Conservation (phyloP, 202 grass and related monocot species). For the Tripidium arundinaceum region DNA sequence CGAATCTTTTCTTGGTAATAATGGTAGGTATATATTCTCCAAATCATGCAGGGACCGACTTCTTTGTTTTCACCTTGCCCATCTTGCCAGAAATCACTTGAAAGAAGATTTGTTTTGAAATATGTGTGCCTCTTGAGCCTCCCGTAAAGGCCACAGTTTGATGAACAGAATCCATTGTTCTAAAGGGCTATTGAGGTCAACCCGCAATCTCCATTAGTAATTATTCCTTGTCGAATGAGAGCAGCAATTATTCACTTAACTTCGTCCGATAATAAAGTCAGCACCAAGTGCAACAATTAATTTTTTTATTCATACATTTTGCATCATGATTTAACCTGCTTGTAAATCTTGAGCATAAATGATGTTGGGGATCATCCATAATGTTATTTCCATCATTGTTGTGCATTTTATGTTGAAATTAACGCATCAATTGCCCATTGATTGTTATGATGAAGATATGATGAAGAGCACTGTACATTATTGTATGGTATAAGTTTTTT, state of each 20-base stretch:
- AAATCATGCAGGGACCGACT: neutral
- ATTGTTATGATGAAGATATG: neutral
- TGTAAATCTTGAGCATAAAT: neutral
- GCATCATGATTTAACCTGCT: neutral
- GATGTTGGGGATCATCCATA: neutral
- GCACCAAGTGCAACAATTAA: neutral
- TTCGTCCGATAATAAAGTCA: conserved; percentile 8
- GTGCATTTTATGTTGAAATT: conserved; percentile 18
- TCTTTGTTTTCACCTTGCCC: conserved; percentile 16
- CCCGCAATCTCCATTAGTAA: neutral
- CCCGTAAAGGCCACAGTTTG: conserved; percentile 15
- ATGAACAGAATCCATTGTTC: conserved; percentile 10
- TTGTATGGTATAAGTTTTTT: neutral
- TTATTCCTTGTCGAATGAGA: conserved; percentile 34
- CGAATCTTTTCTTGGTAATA: conserved; percentile 25
- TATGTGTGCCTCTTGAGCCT: conserved; percentile 24
- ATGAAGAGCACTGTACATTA: neutral
- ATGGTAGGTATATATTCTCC: conserved; percentile 39
- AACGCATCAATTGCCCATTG: neutral
- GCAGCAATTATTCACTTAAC: neutral
- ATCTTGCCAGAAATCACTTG: neutral
- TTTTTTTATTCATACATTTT: neutral
- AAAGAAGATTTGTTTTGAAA: neutral
- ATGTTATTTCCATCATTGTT: conserved; percentile 1
- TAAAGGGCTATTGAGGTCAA: neutral